Evolutionary conservation across 2,329 filamentous ascomycete species (phyloP).

Genomic region (Pseudocercospora crystallina): DNA sequence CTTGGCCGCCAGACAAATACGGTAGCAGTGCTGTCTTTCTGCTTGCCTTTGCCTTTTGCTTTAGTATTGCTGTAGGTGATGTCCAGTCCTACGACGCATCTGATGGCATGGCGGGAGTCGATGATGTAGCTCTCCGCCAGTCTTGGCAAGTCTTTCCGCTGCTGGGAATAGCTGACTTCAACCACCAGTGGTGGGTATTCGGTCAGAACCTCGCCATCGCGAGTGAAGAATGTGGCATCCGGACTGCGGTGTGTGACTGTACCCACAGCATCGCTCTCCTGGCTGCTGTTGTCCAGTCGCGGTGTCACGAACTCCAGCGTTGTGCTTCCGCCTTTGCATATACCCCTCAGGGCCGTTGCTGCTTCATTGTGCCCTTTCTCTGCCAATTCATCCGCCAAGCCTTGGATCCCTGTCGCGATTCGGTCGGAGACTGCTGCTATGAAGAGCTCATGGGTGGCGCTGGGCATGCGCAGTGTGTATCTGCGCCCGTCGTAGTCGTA

Average conservation of each 20-base stretch:
- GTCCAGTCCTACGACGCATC: slow-evolving; percentile 36
- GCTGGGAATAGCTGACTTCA: slow-evolving; percentile 36
- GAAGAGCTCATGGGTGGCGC: slow-evolving; percentile 14
- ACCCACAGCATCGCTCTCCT: slow-evolving; percentile 10
- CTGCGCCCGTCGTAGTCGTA: slow-evolving; percentile 17
- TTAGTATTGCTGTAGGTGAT: slow-evolving; percentile 29
- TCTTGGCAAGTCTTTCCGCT: slow-evolving; percentile 27
- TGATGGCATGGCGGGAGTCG: slow-evolving; percentile 29
- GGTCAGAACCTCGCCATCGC: not conserved
- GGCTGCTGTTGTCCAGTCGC: slow-evolving; percentile 11
- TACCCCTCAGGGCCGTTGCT: slow-evolving; percentile 1
- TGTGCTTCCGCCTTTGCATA: slow-evolving; percentile 13
- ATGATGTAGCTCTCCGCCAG: slow-evolving; percentile 38
- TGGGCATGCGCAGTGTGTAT: slow-evolving; percentile 22
- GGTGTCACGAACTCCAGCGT: slow-evolving; percentile 9
- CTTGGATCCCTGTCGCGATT: not conserved
- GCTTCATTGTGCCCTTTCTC: not conserved
- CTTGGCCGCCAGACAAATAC: slow-evolving; percentile 35
- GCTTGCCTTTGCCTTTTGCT: not conserved
- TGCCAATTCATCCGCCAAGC: slow-evolving; percentile 1
- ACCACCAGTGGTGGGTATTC: slow-evolving; percentile 24
- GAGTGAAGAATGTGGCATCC: slow-evolving; percentile 10
- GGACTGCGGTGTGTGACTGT: slow-evolving; percentile 9
- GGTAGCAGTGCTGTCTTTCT: slow-evolving; percentile 25
- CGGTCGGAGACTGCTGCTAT: slow-evolving; percentile 3